phyloP scores from a whole-genome alignment of 768 basidiomycete genomes.

The Phaeolepiota aurea region DNA sequence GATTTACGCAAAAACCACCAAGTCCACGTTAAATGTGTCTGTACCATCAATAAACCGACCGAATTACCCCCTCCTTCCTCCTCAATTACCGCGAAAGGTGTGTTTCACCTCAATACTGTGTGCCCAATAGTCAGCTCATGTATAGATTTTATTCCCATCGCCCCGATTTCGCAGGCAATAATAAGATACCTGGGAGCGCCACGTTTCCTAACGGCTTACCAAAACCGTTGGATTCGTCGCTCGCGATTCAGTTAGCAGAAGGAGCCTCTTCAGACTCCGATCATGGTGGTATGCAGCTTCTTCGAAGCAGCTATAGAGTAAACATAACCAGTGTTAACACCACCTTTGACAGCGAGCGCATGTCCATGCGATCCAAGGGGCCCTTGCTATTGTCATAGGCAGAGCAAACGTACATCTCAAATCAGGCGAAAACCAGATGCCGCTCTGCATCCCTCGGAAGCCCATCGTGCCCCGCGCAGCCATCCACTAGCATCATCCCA shows the following conservation, averaged over 20 bases:
- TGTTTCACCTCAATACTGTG: slow-evolving; percentile 18
- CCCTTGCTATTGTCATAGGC: slow-evolving; percentile 52
- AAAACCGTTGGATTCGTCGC: slow-evolving; percentile 59
- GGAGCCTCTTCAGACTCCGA: slow-evolving; percentile 52
- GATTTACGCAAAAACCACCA: slow-evolving; percentile 79
- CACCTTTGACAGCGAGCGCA: slow-evolving; percentile 29
- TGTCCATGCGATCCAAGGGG: slow-evolving; percentile 45
- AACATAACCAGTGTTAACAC: slow-evolving; percentile 35
- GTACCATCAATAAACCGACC: no score
- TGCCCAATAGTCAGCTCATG: slow-evolving; percentile 27
- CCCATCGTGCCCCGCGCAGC: not conserved
- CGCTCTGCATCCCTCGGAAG: slow-evolving; percentile 4
- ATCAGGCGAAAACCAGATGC: slow-evolving; percentile 19
- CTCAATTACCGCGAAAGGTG: slow-evolving; percentile 55
- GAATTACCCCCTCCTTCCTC: slow-evolving; percentile 60
- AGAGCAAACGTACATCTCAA: slow-evolving; percentile 32
- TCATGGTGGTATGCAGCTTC: slow-evolving; percentile 53
- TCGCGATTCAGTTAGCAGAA: slow-evolving; percentile 39
- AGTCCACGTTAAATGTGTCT: slow-evolving; percentile 81
- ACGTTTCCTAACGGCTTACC: slow-evolving; percentile 78
- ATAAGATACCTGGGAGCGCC: slow-evolving; percentile 59
- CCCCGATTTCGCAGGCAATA: slow-evolving; percentile 32
- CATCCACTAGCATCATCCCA: slow-evolving; percentile 24
- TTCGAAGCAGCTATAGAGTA: slow-evolving; percentile 30
- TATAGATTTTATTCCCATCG: slow-evolving; percentile 29